Evolutionary conservation across 768 basidiomycete species (phyloP).

Genomic region (Termitomyces bulborhizus): DNA sequence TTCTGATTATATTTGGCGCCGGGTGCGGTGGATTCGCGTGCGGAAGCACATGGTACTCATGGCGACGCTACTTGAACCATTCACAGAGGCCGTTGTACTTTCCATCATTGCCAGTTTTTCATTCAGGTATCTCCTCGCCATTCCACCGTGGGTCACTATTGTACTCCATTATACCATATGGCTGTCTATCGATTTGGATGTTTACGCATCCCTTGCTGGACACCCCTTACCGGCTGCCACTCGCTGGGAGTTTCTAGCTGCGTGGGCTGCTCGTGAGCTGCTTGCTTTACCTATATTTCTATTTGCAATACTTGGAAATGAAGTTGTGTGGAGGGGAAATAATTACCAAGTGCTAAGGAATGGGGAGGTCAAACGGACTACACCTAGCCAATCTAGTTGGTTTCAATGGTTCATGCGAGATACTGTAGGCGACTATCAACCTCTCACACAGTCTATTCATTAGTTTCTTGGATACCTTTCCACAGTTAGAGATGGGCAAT

Average conservation of each 20-base stretch:
- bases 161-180: slow-evolving; percentile 59
- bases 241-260: slow-evolving; percentile 56
- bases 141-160: slow-evolving; percentile 50
- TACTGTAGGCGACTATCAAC: slow-evolving; percentile 25
- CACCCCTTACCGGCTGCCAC: slow-evolving; percentile 46
- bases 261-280: slow-evolving; percentile 78
- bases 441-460: neutral
- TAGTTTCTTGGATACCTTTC: neutral
- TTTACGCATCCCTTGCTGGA: slow-evolving; percentile 72
- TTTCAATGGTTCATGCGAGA: slow-evolving; percentile 20
- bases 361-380: slow-evolving; percentile 53
- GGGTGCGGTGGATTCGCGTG: slow-evolving; percentile 95
- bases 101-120: slow-evolving; percentile 60
- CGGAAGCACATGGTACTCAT: slow-evolving; percentile 88
- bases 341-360: slow-evolving; percentile 68
- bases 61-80: slow-evolving; percentile 86
- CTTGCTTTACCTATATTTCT: slow-evolving; percentile 87
- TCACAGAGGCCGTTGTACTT: slow-evolving; percentile 80
- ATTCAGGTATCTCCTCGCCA: slow-evolving; percentile 40
- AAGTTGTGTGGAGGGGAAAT: slow-evolving; percentile 84
- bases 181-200: slow-evolving; percentile 77
- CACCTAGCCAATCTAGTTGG: slow-evolving; percentile 15
- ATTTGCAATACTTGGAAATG: slow-evolving; percentile 73
- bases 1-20: slow-evolving; percentile 77
- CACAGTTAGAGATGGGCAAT: neutral